Percentiles rank a stretch among this genome's conserved stretches.
Conservation (phyloP, 2,329 filamentous ascomycete genomes). For the Venturiaceae sp. region DNA sequence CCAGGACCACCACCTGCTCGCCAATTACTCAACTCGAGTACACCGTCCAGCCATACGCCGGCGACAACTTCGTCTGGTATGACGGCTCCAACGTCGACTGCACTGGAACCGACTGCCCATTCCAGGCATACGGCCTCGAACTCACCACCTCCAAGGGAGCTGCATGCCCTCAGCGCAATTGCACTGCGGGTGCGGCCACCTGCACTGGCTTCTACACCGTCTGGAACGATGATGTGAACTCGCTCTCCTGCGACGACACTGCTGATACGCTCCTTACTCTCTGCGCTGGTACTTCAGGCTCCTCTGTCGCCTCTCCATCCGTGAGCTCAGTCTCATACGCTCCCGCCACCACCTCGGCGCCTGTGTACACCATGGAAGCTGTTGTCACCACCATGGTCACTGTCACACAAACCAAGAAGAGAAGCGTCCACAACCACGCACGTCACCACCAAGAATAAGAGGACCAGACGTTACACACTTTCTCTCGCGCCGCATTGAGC, state of each 20-base stretch:
- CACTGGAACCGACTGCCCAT: constrained; percentile 19
- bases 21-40: constrained; percentile 25
- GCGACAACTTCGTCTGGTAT: constrained; percentile 19
- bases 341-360: background rate
- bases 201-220: constrained; percentile 10
- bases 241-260: constrained; percentile 7
- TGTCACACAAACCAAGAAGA: constrained; percentile 2
- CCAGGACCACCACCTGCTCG: constrained; percentile 15
- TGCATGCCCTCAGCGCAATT: constrained; percentile 9
- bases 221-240: constrained; percentile 8
- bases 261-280: constrained; percentile 9
- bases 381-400: background rate
- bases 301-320: background rate
- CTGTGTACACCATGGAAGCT: background rate
- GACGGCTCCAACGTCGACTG: constrained; percentile 30
- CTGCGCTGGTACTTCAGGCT: constrained; percentile 4
- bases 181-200: constrained; percentile 1
- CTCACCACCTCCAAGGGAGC: constrained; percentile 11
- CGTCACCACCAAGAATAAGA: constrained; percentile 5
- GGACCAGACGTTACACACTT: background rate
- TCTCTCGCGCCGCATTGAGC: background rate
- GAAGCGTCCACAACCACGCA: background rate
- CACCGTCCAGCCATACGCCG: constrained; percentile 14
- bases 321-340: background rate
- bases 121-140: constrained; percentile 23